Evolutionary conservation across 2,329 filamentous ascomycete genomes (phyloP).

Genomic region (Cordyceps militaris): DNA sequence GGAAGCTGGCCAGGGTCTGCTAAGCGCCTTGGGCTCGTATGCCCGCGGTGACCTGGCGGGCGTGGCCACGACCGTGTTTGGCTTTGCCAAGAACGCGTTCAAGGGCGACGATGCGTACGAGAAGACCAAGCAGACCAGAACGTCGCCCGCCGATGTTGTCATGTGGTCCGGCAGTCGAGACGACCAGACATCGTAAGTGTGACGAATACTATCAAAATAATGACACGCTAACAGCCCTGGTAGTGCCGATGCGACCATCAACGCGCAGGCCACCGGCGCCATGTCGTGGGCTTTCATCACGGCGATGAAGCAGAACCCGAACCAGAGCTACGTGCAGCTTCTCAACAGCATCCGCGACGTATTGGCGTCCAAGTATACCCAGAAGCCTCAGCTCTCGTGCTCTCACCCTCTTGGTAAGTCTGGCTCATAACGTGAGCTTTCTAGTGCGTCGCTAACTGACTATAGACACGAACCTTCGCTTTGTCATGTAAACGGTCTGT

Average conservation of each 20-base stretch:
- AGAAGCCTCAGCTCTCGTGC: constrained; percentile 94
- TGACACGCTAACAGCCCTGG: constrained; percentile 19
- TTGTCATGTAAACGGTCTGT: constrained; percentile 49
- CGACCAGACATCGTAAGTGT: constrained; percentile 69
- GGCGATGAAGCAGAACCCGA: constrained; percentile 82
- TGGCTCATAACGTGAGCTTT: not conserved
- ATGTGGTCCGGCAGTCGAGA: constrained; percentile 99
- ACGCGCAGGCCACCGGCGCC: constrained; percentile 83
- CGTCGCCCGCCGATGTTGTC: constrained; percentile 88
- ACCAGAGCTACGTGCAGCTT: constrained; percentile 93
- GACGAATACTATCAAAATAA: constrained; percentile 23
- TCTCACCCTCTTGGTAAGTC: constrained; percentile 87
- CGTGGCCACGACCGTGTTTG: constrained; percentile 73
- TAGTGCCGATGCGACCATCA: constrained; percentile 85
- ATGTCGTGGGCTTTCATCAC: constrained; percentile 98
- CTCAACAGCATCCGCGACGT: constrained; percentile 94
- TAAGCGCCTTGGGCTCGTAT: constrained; percentile 70
- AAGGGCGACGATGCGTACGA: constrained; percentile 72
- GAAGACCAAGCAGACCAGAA: constrained; percentile 80
- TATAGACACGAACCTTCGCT: constrained; percentile 57
- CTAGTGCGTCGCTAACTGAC: constrained; percentile 12
- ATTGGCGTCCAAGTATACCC: constrained; percentile 75
- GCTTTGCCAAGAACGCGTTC: constrained; percentile 81
- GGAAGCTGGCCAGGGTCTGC: constrained; percentile 66
- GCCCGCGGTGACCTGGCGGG: constrained; percentile 75